Evolutionary conservation across 257 asterid species (phyloP), one percentile per base, ranked within the genome.

Genomic region (Solanum chmielewskii): DNA sequence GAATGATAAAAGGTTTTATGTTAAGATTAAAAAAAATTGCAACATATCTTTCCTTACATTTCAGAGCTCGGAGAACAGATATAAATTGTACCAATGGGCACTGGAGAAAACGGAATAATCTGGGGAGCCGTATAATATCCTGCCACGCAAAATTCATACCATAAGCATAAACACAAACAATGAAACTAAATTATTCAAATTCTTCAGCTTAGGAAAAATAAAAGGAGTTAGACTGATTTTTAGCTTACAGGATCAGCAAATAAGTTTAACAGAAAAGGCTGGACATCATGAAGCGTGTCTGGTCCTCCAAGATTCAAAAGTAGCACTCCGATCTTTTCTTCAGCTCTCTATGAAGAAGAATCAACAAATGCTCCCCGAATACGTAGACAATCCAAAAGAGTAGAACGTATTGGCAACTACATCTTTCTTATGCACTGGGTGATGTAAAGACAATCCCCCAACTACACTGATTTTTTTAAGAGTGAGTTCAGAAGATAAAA

Each of bases 301-400:
- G 99, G 99, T 60, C 99, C 99, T 88, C 98, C 99, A 75, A 96
- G 99, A 93, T 96, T 96, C 92, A 96, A 91, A 74, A 96, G 95
- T 89, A 96, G 91, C 91, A 96, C 99, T 56, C 99, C 99, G 5
- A 94, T 90, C 90, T 91, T 96, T 70, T 96, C 98, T 64, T 93
- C 96, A 47, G 91, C 74, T 35, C 89, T 83, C 78, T 88, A 90
- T 60, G 95, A 86, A 74, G 83, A 86, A 66, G 93, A 88, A 75
- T 91, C 95, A 15, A 74, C 15, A 25, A 9, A 69, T 86, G 78
- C 45, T 84, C 64, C 86, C 90, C 0, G 96, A 89, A 89, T 91
- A 90, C 6, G 95, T 92, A 87, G 83, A 88, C 12, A 86, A 88
- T 18, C 92, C 95, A 60, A 90, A 90, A 37, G 97, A 92, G 89